Evolutionary conservation across 257 asterid species (phyloP).

Genomic region (Salvia miltiorrhiza): DNA sequence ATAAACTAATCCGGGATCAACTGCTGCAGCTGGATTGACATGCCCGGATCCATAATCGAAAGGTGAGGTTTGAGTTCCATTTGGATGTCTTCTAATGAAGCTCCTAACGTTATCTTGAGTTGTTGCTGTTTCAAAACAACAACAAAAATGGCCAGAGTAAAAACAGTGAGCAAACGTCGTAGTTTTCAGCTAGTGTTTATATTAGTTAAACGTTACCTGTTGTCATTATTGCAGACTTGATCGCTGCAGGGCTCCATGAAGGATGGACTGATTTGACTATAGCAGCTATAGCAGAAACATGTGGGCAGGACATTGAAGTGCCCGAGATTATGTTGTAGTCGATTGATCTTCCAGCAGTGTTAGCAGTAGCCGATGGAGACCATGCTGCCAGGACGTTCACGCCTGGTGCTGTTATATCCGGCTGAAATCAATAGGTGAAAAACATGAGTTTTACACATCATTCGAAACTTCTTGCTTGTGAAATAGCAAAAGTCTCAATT

Average conservation of each 20-base stretch:
- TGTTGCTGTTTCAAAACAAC: slow-evolving; percentile 28
- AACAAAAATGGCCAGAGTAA: not conserved
- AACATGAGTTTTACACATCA: not conserved
- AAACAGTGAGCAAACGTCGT: not conserved
- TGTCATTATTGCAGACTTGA: slow-evolving; percentile 63
- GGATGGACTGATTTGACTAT: slow-evolving; percentile 50
- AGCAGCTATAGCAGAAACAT: slow-evolving; percentile 59
- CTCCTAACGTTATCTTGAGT: slow-evolving; percentile 38
- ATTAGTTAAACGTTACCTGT: slow-evolving; percentile 36
- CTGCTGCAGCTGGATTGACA: slow-evolving; percentile 51
- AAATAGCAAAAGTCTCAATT: no score
- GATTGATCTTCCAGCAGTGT: slow-evolving; percentile 39
- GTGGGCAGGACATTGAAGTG: slow-evolving; percentile 70
- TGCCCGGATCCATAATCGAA: slow-evolving; percentile 62
- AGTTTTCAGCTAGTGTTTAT: not conserved
- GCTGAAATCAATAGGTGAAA: slow-evolving; percentile 36
- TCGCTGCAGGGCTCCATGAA: slow-evolving; percentile 65
- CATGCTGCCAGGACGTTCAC: slow-evolving; percentile 60
- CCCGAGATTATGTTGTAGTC: slow-evolving; percentile 54
- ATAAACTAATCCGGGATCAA: slow-evolving; percentile 55
- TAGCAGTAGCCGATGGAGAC: slow-evolving; percentile 43
- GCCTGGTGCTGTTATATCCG: slow-evolving; percentile 63
- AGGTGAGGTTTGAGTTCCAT: slow-evolving; percentile 38
- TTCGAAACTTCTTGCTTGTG: no score
- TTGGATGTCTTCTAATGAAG: slow-evolving; percentile 43